Base-by-base conservation (phyloP, 2,329 filamentous ascomycete genomes). In the Neonectria ditissima region DNA sequence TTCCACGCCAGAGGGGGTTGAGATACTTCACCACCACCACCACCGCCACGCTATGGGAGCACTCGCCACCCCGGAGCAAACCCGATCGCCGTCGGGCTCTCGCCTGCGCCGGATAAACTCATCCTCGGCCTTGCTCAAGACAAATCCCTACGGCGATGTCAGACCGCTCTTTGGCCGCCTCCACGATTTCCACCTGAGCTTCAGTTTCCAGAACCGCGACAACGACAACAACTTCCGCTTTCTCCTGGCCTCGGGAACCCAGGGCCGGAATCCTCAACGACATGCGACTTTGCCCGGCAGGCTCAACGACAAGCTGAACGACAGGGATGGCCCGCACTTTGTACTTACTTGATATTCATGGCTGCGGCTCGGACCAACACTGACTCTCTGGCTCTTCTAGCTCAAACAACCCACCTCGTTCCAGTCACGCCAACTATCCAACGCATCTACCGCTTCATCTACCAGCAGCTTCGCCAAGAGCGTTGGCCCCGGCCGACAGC, bases 401-500 rank as follows among this genome's bases (percentile, higher is more conserved):
- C 73, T 80, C 52, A 81, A 80, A 64, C 76, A 69, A 34, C 77
- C 77, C 9, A 73, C 74, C 2, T 34, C 64, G 4, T 58, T 66
- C 39, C 63, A 71, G 53, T 76, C 80, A 34, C 80, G 83, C 65
- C 79, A 80, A 73, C 77, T 77, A 51, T 79, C 80, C 52, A 69
- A 56, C 26, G 48, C 66, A 9, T 51, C 70, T 45, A 57, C 51
- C 20, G 22, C 73, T 24, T 72, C 77, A 5, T 79, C 80, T 56
- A 45, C 47, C 16, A 83, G 79, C 66, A 82, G 80, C 65, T 88
- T 89, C 66, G 82, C 86, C 14, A 86, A 83, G 65, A 90, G 86
- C 70, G 76, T 88, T 28, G 87, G 89, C 1, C 82, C 84, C 13
- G 83, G 81, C 14, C 84, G 87, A 67, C 81, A 85, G 14, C 77